Evolutionary conservation across 352 stramenopile species (phyloP).

Genomic region (Globisporangium polare): DNA sequence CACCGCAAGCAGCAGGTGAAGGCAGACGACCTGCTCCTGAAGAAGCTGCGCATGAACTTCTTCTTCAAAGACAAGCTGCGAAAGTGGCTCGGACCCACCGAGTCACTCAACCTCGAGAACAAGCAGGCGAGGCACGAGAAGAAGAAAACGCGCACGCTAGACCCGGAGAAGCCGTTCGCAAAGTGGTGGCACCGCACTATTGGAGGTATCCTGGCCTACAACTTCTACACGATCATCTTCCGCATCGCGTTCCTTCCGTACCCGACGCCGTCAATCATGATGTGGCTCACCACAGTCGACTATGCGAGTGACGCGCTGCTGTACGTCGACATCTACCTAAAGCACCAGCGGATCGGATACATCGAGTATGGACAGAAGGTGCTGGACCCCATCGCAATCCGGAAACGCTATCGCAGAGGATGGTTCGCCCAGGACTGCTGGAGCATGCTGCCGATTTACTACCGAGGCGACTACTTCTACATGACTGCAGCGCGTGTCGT

Average conservation of each 20-base stretch:
- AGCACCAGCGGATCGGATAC: slow-evolving; percentile 35
- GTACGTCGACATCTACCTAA: slow-evolving; percentile 35
- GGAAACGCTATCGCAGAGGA: slow-evolving; percentile 24
- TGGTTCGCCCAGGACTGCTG: slow-evolving; percentile 33
- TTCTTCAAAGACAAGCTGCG: slow-evolving; percentile 47
- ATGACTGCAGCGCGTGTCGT: slow-evolving; percentile 37
- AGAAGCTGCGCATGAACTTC: slow-evolving; percentile 41
- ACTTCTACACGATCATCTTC: slow-evolving; percentile 51
- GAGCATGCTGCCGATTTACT: slow-evolving; percentile 44
- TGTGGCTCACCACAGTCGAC: slow-evolving; percentile 31
- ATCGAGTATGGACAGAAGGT: slow-evolving; percentile 37
- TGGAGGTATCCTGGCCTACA: slow-evolving; percentile 45
- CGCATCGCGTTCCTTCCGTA: slow-evolving; percentile 43
- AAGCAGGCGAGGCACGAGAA: slow-evolving; percentile 22
- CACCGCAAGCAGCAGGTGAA: slow-evolving; percentile 15
- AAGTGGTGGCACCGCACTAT: slow-evolving; percentile 59
- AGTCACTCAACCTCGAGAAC: slow-evolving; percentile 37
- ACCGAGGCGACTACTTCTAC: slow-evolving; percentile 27
- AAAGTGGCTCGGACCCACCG: slow-evolving; percentile 36
- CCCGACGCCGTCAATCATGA: slow-evolving; percentile 19
- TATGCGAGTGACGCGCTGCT: slow-evolving; percentile 34
- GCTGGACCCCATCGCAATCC: slow-evolving; percentile 34
- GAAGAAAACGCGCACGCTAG: slow-evolving; percentile 20
- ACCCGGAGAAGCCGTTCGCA: slow-evolving; percentile 40
- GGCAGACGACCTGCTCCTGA: slow-evolving; percentile 17